Conservation (phyloP, 2,329 filamentous ascomycete species). For the Neonectria hederae region DNA sequence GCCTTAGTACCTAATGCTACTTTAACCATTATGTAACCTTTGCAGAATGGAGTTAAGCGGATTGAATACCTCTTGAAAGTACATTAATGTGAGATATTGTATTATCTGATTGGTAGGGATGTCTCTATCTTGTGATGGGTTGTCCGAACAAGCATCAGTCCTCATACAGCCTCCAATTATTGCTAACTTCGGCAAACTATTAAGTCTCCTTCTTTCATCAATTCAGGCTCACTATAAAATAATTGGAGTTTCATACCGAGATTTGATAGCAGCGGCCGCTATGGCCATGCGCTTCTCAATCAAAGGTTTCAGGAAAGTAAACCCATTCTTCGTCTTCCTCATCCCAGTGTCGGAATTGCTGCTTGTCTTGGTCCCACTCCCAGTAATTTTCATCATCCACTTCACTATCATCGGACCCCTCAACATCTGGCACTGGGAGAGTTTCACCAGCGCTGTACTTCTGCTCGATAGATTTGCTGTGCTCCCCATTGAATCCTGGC, state of each 20-base stretch:
- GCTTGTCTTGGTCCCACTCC: slow-evolving; percentile 30
- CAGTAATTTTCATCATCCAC: slow-evolving; percentile 34
- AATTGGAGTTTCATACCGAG: not conserved
- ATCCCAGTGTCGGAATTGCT: slow-evolving; percentile 39
- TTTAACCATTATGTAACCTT: too few species aligned
- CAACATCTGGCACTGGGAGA: slow-evolving; percentile 32
- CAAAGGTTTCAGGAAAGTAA: slow-evolving; percentile 39
- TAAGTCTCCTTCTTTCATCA: not conserved
- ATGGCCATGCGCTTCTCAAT: slow-evolving; percentile 19
- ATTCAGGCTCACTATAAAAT: not conserved
- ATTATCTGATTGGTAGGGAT: not conserved
- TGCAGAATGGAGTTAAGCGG: too few species aligned
- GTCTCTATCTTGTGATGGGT: not conserved
- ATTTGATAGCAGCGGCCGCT: too few species aligned
- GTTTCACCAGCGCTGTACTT: slow-evolving; percentile 31
- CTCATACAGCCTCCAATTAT: not conserved
- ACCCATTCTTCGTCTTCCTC: slow-evolving; percentile 33
- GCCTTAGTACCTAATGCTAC: too few species aligned
- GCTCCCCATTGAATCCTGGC: not conserved
- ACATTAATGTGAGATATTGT: not conserved
- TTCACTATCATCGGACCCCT: slow-evolving; percentile 32
- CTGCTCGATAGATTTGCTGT: slow-evolving; percentile 22
- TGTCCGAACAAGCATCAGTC: not conserved
- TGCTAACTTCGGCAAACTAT: not conserved
- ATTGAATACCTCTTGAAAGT: too few species aligned